phyloP scores from a whole-genome alignment of 2,329 filamentous ascomycete species.

The Pseudopyricularia javanii region DNA sequence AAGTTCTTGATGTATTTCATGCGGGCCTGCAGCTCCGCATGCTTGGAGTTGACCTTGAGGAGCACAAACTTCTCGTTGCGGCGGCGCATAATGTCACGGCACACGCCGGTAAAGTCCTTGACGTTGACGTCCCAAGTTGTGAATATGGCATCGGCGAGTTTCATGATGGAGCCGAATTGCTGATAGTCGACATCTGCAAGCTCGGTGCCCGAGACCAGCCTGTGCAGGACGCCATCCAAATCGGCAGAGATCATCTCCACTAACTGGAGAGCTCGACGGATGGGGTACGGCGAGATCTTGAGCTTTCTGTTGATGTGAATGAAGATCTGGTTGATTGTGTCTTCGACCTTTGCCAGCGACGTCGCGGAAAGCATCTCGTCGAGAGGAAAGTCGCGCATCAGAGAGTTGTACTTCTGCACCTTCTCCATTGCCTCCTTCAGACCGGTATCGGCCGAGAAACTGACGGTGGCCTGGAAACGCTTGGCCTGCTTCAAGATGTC shows the following conservation, averaged over 20 bases:
- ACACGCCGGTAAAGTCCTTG: conserved; percentile 96
- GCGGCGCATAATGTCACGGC: conserved; percentile 84
- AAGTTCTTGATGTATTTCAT: conserved; percentile 92
- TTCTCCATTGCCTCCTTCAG: conserved; percentile 91
- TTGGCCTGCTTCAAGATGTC: conserved; percentile 95
- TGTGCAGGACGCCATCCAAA: conserved; percentile 75
- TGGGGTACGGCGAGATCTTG: conserved; percentile 89
- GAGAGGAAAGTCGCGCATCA: conserved; percentile 95
- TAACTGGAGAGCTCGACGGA: conserved; percentile 80
- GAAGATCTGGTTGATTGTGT: conserved; percentile 84
- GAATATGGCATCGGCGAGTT: conserved; percentile 74
- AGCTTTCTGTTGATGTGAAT: conserved; percentile 95
- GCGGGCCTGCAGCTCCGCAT: conserved; percentile 78
- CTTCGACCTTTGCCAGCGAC: conserved; percentile 75
- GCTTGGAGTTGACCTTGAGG: conserved; percentile 85
- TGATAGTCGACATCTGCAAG: conserved; percentile 86
- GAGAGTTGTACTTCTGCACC: conserved; percentile 96
- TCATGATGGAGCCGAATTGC: conserved; percentile 81
- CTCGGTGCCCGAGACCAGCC: conserved; percentile 71
- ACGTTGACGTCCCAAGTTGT: conserved; percentile 88
- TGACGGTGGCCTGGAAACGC: conserved; percentile 93
- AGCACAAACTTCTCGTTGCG: conserved; percentile 97
- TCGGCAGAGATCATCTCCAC: conserved; percentile 95
- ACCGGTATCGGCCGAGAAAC: conserved; percentile 91
- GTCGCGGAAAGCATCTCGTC: conserved; percentile 91